Evolutionary conservation across 2,329 filamentous ascomycete genomes (phyloP), one percentile per base, ranked within the genome.

Genomic region (Boeremia lycopersici): DNA sequence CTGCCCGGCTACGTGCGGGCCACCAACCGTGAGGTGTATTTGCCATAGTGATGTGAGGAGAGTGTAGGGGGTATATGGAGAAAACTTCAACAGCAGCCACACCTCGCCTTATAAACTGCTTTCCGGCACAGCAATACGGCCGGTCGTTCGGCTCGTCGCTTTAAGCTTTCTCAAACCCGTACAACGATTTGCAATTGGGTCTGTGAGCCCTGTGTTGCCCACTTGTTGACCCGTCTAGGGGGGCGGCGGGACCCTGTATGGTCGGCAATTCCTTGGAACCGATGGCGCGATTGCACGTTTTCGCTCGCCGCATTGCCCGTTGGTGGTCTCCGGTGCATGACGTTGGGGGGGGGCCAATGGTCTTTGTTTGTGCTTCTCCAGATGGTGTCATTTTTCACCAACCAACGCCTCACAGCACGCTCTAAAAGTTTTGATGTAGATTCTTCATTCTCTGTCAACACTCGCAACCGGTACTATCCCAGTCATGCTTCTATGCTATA

Each of bases 21-120:
- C 4, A 12, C 52, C 41, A 45, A 54, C 52, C 79, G 68, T 82
- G 80, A 59, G 80, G 80, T 71, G 79, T 71, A 67, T 82, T 82
- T 53, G 80, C 80, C 80, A 82, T 81, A 60, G 61, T 54, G 35
- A 48, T 54, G 53, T 53, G 49, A 19, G n/a, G n/a, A 43, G 33
- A 34, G 33, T 36, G 15, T 41, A 29, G 33, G 52, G 52, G 46
- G 46, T 55, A 55, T 47, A 47, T 49, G 46, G 25, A 41, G 38
- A 41, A 47, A 50, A 41, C 41, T 42, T 35, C 30, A 49, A 35
- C 52, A 50, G 41, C 52, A 46, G 52, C 46, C 46, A 25, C 25
- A 6, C 34, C 41, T 28, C 41, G 9, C 42, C 25, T 50, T 55
- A 55, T 55, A 55, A 50, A 36, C 46, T 26, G 26, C 52, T 19